Evolutionary conservation across 768 basidiomycete genomes (phyloP).

Genomic region (Ramaria rubella): DNA sequence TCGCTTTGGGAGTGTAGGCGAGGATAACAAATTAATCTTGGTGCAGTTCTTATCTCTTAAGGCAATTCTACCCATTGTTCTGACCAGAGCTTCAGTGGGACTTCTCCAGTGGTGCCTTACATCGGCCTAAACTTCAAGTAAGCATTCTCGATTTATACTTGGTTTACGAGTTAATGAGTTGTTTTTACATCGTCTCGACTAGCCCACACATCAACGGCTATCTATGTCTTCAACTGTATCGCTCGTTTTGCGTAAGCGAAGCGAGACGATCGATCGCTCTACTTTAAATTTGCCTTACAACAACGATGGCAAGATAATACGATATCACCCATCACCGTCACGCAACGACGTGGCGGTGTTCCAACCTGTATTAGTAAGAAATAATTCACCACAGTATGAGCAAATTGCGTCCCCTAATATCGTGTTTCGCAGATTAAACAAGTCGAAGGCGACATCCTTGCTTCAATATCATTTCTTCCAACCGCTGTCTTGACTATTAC

Average conservation of each 20-base stretch:
- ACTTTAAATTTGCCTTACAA: constrained; percentile 46
- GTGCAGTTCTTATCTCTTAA: constrained; percentile 39
- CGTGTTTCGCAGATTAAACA: constrained; percentile 55
- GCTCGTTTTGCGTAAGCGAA: constrained; percentile 51
- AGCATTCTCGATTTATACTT: too few relatives aligned
- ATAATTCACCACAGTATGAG: not conserved
- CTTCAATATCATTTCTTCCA: constrained; percentile 70
- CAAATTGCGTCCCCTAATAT: not conserved
- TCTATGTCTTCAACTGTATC: constrained; percentile 78
- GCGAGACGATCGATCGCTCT: constrained; percentile 42
- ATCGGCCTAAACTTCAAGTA: constrained; percentile 74
- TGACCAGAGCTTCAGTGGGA: constrained; percentile 63
- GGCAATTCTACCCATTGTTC: not conserved
- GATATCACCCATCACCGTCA: constrained; percentile 85
- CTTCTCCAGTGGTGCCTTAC: constrained; percentile 85
- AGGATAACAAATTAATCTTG: constrained; percentile 91
- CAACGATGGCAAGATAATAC: constrained; percentile 26
- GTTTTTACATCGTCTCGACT: constrained; percentile 5
- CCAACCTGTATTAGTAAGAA: constrained; percentile 75
- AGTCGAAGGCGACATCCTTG: constrained; percentile 73
- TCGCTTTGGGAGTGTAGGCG: constrained; percentile 92
- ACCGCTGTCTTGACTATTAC: constrained; percentile 74
- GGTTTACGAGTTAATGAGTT: too few relatives aligned
- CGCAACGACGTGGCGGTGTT: constrained; percentile 85
- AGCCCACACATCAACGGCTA: constrained; percentile 60